Evolutionary conservation across 1,139 yeast species (phyloP), one percentile per base, ranked within the genome.

Genomic region (Saccharomyces hybrid): DNA sequence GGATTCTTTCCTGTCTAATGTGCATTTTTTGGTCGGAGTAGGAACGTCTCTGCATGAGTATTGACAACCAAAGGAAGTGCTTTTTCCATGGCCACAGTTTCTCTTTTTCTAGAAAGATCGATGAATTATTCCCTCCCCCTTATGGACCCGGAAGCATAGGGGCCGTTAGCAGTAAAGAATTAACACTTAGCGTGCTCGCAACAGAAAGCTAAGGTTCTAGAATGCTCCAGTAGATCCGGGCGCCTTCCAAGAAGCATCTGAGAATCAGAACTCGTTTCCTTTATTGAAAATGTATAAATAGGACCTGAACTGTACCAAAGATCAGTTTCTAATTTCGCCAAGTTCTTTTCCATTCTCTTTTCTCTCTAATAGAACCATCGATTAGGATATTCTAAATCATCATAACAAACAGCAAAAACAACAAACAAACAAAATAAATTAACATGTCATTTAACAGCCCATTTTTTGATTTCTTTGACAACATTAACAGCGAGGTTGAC

Each of bases 381-480:
- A 8, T 38, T 1, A 9, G 9, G 26, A 38, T 38, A 38, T 38
- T 7, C 5, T 9, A 16, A 16, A 46, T 46, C 44, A 16, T 19
- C 8, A 9, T 8, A 29, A 29, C 31, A 28, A 4, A 13, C 4
- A 38, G 4, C 42, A 51, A 46, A 26, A 48, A 51, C 8, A 26
- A 48, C 6, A 13, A 46, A 23, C 58, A 55, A 11, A 60, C 55
- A 11, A 29, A 52, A 46, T 13, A 31, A 19, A 48, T 32, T 23
- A 56, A 28, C 38, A 71, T 72, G 75, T 67, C 75, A 48, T 66
- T 66, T 53, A 70, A 69, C 68, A 66, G 73, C 48, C 76, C 78
- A 69, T 74, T 74, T 64, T 73, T 68, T 66, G 70, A 68, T 56
- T 74, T 75, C 60, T 73, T 74, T 57, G 77, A 75, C 55, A 66